These are phyloP conservation scores for Ascochyta fabae DNA, from an alignment of 2,329 filamentous ascomycete genomes.

Conservation along the genomic window DNA sequence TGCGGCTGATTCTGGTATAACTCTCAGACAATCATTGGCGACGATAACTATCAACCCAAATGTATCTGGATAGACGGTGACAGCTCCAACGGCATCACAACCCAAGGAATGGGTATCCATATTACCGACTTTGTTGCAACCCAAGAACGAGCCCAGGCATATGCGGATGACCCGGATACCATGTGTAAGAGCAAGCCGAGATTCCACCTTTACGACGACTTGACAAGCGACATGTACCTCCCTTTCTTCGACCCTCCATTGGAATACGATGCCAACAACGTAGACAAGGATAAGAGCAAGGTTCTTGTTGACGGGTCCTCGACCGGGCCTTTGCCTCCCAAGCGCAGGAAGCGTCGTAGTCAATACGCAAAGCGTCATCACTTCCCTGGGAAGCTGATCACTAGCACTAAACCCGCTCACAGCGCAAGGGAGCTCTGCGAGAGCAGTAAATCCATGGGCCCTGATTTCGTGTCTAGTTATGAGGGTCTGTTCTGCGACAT, in stretches of 20 bases:
- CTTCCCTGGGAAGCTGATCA: slow-evolving; percentile 13
- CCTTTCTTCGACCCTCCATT: slow-evolving; percentile 35
- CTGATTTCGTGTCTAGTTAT: slow-evolving; percentile 40
- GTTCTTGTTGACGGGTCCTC: slow-evolving; percentile 4
- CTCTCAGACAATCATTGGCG: slow-evolving; percentile 15
- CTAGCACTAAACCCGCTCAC: slow-evolving; percentile 29
- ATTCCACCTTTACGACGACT: slow-evolving; percentile 26
- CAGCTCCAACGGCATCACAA: slow-evolving; percentile 14
- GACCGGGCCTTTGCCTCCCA: slow-evolving; percentile 2
- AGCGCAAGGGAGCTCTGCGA: slow-evolving; percentile 43
- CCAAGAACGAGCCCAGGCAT: slow-evolving; percentile 7
- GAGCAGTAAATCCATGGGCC: slow-evolving; percentile 36
- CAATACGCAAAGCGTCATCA: slow-evolving; percentile 5
- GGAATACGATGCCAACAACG: slow-evolving; percentile 29
- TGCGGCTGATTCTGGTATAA: slow-evolving; percentile 23
- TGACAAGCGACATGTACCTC: slow-evolving; percentile 27
- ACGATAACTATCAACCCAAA: slow-evolving; percentile 16
- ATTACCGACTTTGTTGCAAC: slow-evolving; percentile 24
- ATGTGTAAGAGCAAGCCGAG: slow-evolving; percentile 21
- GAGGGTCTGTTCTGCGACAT: slow-evolving; percentile 47
- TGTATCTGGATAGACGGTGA: slow-evolving; percentile 24
- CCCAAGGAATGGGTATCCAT: slow-evolving; percentile 22
- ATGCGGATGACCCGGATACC: slow-evolving; percentile 12
- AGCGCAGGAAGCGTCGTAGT: slow-evolving; percentile 2
- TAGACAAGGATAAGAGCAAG: slow-evolving; percentile 15